Evolutionary conservation across 1,284 basidiomycete species (phyloP), one percentile per base, ranked within the genome.

Genomic region (Ceratobasidium sp.): DNA sequence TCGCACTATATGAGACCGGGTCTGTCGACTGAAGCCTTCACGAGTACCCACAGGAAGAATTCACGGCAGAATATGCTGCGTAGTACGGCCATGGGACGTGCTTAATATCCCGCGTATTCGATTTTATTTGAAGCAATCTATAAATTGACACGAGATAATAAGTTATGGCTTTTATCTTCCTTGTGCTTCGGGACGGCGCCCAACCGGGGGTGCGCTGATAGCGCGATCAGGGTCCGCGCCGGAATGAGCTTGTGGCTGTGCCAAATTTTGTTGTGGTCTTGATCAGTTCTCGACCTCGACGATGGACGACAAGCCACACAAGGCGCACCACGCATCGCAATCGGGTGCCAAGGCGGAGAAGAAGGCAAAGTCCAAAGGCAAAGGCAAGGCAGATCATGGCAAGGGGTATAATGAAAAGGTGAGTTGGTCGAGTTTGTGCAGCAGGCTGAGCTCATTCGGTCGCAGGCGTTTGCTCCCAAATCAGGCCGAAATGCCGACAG

Each of bases 361-460:
- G 79, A 93, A 92, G 78, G 84, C 84, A 71, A 82, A 81, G 64
- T 82, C 77, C 2, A 86, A 89, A 74, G 87, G 86, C 27, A 90
- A 92, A 74, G 87, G 90, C 73, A 86, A 84, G 68, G 45, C 25
- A n/a, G 62, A 53, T 12, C 84, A 87, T 68, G 76, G 74, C 78
- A 87, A 80, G 71, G 90, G 89, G 3, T 93, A 89, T 81, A 98
- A 98, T 77, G 94, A 95, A 78, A 98, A 97, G 83, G 94, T 92
- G 70, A 72, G 82, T 74, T n/a, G 15, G 17, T 31, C 31, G 13
- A 29, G 20, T 50, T 42, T 1, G 35, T 47, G 31, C 7, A 25
- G 40, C 17, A 20, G 7, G n/a, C 8, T 20, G 6, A 17, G 35
- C 43, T 45, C 12, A 64, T 22, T 13, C 3, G 17, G 22, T 8